Base-by-base conservation (phyloP, 2,329 filamentous ascomycete species). In the Stachybotrys echinatus region DNA sequence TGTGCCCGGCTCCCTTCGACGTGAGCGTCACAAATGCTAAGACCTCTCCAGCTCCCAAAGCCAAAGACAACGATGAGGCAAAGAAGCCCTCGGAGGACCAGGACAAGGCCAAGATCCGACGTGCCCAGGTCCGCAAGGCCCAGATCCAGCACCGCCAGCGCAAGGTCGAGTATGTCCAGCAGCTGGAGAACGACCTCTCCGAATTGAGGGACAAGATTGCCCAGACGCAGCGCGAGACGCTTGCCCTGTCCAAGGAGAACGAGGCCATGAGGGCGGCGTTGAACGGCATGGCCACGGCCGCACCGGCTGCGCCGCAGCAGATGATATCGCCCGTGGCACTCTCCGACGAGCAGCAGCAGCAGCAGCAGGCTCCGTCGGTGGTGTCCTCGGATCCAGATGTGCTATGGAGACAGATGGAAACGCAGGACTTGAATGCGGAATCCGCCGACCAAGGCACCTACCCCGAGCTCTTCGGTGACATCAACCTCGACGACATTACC, bases 61-160 rank as follows among this genome's bases (percentile, higher is more conserved):
- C 54, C 8, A 50, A 54, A 20, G 48, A 27, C 52, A 19, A 48
- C 54, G 53, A 61, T 42, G 47, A 45, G 50, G 43, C 57, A 46
- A 40, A 51, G 6, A 42, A 21, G 7, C 34, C 10, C 39, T 59
- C 59, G 4, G 52, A 55, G 3, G 53, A 57, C 37, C 56, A 63
- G 56, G 67, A 72, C 48, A 78, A 76, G 60, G 66, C 73, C 20
- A 69, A 74, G 57, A 53, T 67, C 17, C 73, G 78, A 5, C 72
- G 78, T 1, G 72, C 73, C 3, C 78, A 81, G 54, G 77, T 81
- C 47, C 65, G 77, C 3, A 71, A 68, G 20, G 78, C 78, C 2
- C 78, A 81, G 67, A 72, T 74, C 37, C 72, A 79, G 59, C 78
- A 81, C 56, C 76, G 78, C 17, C 73, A 77, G 60, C 75, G 78